Base-by-base conservation (phyloP, 352 stramenopile species). In the Lagenidium giganteum region DNA sequence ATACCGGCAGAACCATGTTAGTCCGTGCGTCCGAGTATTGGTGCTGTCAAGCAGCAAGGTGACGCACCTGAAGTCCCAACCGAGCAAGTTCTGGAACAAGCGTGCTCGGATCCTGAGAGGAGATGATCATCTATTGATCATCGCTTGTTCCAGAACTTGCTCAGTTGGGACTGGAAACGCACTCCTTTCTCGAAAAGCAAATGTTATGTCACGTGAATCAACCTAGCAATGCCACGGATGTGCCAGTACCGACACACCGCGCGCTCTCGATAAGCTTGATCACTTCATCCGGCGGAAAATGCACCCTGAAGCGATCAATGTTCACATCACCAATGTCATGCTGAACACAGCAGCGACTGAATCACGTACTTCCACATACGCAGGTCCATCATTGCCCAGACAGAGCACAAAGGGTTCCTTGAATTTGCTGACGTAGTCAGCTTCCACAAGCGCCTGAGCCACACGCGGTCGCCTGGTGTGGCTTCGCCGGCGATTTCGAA, bases 151-250 rank as follows among this genome's bases (percentile, higher is more conserved):
- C 79, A 8, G 45, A 86, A 23, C 58, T 93, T 13, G 80, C 80
- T 12, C 77, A 76, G 37, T 54, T 88, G 9, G 11, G 13, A 43
- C 28, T 32, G 20, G 18, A 31, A 33, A 14, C 14, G 25, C 11
- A 42, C 21, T 3, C 5, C 14, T n/a, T n/a, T n/a, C n/a, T n/a
- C n/a, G n/a, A n/a, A n/a, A n/a, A n/a, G n/a, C n/a, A n/a, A n/a
- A n/a, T n/a, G n/a, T n/a, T n/a, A 23, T 28, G 38, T 25, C 24
- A 23, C 16, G 24, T 21, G 7, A 3, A 35, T 43, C 4, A 48
- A 84, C 74, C 49, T 91, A 91, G 50, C 76, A 93, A 42, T 76
- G 89, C 81, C 81, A 93, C 17, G 81, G 81, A 39, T 93, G 81
- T 0, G 81, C 81, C n/a, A 93, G 64, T 37, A 93, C 73, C 0